A percentile compares a stretch with the other conserved stretches of the same genome.
Evolutionary conservation across 805 yeast genomes (phyloP).

Genomic region (Yamadazyma ubonensis): DNA sequence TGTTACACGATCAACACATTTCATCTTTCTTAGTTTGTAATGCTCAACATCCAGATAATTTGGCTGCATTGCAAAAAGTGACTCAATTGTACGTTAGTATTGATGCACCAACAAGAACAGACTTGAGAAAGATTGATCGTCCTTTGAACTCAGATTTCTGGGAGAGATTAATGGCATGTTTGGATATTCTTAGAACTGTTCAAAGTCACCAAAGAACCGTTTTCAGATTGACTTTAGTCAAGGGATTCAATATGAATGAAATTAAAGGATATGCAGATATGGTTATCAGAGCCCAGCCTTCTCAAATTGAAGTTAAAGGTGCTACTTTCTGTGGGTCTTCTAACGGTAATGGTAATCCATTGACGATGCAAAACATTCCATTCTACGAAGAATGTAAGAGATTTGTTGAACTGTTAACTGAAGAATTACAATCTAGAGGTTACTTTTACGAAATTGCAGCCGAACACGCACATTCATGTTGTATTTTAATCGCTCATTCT

Average conservation of each 20-base stretch:
- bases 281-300: slow-evolving; percentile 77
- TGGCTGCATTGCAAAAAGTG: slow-evolving; percentile 66
- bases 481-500: slow-evolving; percentile 77
- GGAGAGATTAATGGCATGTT: slow-evolving; percentile 81
- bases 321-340: slow-evolving; percentile 95
- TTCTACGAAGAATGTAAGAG: slow-evolving; percentile 84
- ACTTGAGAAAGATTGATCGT: slow-evolving; percentile 79
- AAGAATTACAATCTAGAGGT: slow-evolving; percentile 64
- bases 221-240: slow-evolving; percentile 83
- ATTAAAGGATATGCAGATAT: slow-evolving; percentile 81
- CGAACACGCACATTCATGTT: slow-evolving; percentile 94
- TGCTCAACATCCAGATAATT: slow-evolving; percentile 91
- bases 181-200: slow-evolving; percentile 70
- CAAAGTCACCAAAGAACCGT: slow-evolving; percentile 88
- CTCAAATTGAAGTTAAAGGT: slow-evolving; percentile 90
- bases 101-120: slow-evolving; percentile 86
- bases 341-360: slow-evolving; percentile 75
- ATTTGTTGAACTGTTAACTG: slow-evolving; percentile 65
- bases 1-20: slow-evolving; percentile 77
- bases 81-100: slow-evolving; percentile 91
- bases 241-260: slow-evolving; percentile 87
- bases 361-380: slow-evolving; percentile 95
- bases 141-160: slow-evolving; percentile 89
- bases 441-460: slow-evolving; percentile 82
- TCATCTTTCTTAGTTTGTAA: slow-evolving; percentile 90